Conservation (phyloP, 2,329 filamentous ascomycete genomes). For the Fonsecaea pugnacius region DNA sequence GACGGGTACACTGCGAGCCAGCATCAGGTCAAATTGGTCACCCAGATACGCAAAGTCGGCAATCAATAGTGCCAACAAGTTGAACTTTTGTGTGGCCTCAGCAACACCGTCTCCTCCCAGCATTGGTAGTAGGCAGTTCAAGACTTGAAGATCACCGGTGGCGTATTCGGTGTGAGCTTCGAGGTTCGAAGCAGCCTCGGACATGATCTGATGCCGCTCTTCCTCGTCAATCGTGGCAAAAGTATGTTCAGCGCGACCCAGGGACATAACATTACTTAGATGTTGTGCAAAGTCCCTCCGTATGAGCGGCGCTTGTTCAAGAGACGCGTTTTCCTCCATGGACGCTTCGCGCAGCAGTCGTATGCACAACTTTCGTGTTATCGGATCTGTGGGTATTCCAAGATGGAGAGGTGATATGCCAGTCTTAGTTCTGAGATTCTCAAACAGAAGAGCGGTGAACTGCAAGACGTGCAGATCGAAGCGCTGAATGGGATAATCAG, state of each 20-base stretch:
- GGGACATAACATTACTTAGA: constrained; percentile 19
- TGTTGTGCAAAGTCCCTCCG: constrained; percentile 34
- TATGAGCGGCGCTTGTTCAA: constrained; percentile 48
- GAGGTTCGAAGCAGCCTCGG: constrained; percentile 23
- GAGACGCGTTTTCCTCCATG: constrained; percentile 57
- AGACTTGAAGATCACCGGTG: constrained; percentile 30
- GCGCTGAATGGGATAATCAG: constrained; percentile 64
- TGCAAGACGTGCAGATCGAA: constrained; percentile 67
- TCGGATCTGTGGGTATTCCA: constrained; percentile 23
- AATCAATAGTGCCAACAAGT: constrained; percentile 24
- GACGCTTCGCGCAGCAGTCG: constrained; percentile 74
- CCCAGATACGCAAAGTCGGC: constrained; percentile 28
- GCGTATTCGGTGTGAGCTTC: constrained; percentile 24
- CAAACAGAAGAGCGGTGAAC: constrained; percentile 64
- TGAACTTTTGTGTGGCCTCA: constrained; percentile 21
- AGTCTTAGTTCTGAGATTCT: constrained; percentile 51
- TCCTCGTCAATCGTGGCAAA: constrained; percentile 22
- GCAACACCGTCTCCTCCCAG: constrained; percentile 11
- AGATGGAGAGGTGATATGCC: constrained; percentile 8
- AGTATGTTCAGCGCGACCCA: constrained; percentile 21
- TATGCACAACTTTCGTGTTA: constrained; percentile 58
- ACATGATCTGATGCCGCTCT: constrained; percentile 24
- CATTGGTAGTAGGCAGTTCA: constrained; percentile 21
- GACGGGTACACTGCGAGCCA: constrained; percentile 15
- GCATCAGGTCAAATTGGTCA: constrained; percentile 17